Evolutionary conservation across 2,329 filamentous ascomycete species (phyloP), one percentile per base, ranked within the genome.

Genomic region (Xylariaceae sp.): DNA sequence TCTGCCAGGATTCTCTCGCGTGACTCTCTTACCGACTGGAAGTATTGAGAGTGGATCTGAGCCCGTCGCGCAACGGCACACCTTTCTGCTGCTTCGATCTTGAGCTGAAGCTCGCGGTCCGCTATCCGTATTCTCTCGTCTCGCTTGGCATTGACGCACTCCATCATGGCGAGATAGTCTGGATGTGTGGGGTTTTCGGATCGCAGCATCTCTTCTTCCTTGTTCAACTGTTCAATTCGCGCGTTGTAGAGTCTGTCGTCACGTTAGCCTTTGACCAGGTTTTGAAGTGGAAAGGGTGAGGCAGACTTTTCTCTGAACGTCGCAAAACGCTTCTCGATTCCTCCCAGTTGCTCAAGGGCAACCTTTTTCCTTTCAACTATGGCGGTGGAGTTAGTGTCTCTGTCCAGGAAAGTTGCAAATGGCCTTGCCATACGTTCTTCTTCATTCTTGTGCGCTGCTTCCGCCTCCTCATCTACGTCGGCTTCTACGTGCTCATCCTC

Each of bases 1-100:
- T 87, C 81, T 63, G 92, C 88, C 35, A 97, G 80, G 51, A 89
- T 84, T 57, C 82, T 82, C 73, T 97, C 93, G 62, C 94, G 86
- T 65, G 89, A 83, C 70, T 96, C 90, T 57, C 94, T 86, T 39
- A 92, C 83, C 52, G 86, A 85, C 73, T 99, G 94, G 73, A 92
- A 92, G 73, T 90, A 97, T 69, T 97, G 92, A 61, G 89, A 88
- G 75, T 95, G 90, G 57, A 93, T 85, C 72, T 97, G 92, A 56
- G 90, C 86, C 63, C 92, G 85, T 66, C 92, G 88, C 17, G 91
- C 92, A 34, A 95, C 83, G 17, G 88, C 89, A 66, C 87, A 88
- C 62, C 82, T 86, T 66, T 89, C 82, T 35, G 96, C 80, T 2
- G 90, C 85, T 70, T 88, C 81, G 65, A 89, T 77, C 66, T 90